Conservation (phyloP, 139 green algal genomes). For the Pseudopediastrum boryanum region DNA sequence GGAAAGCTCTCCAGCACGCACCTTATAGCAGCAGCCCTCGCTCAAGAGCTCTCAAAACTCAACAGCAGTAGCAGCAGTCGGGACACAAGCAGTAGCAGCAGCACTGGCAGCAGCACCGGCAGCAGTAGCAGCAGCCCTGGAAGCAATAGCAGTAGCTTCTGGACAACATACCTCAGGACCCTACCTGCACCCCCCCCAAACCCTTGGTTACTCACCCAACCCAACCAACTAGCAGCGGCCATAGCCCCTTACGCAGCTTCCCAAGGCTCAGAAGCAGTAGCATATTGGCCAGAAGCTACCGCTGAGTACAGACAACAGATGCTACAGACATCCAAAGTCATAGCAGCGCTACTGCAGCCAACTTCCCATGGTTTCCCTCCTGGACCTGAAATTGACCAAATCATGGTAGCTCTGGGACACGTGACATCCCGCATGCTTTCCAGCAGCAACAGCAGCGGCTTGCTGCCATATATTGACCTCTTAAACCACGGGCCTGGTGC, state of each 20-base stretch:
- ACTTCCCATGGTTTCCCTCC: too few relatives aligned
- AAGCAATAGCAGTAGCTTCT: background rate
- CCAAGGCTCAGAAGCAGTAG: background rate
- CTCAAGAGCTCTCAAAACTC: background rate
- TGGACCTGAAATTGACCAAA: background rate
- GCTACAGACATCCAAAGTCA: background rate
- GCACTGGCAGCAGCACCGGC: too few relatives aligned
- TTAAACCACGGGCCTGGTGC: slow-evolving; percentile 9
- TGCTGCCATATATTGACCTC: slow-evolving; percentile 23
- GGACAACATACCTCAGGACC: background rate
- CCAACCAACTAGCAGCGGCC: background rate
- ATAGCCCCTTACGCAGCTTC: background rate
- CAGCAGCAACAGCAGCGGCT: slow-evolving; percentile 23
- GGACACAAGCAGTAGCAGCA: background rate
- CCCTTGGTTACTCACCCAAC: slow-evolving; percentile 12
- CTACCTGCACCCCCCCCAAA: slow-evolving; percentile 13
- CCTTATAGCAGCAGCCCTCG: slow-evolving; percentile 26
- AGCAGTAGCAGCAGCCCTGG: background rate
- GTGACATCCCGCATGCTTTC: slow-evolving; percentile 10
- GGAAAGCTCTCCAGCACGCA: slow-evolving; percentile 10
- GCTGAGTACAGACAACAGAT: slow-evolving; percentile 1
- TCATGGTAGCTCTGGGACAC: slow-evolving; percentile 19
- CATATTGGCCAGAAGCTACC: background rate
- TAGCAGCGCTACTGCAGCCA: background rate
- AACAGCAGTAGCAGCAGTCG: background rate